A percentile compares a stretch with the other conserved stretches of the same genome.
phyloP scores from a whole-genome alignment of 768 basidiomycete species.

The Mrakia frigida region DNA sequence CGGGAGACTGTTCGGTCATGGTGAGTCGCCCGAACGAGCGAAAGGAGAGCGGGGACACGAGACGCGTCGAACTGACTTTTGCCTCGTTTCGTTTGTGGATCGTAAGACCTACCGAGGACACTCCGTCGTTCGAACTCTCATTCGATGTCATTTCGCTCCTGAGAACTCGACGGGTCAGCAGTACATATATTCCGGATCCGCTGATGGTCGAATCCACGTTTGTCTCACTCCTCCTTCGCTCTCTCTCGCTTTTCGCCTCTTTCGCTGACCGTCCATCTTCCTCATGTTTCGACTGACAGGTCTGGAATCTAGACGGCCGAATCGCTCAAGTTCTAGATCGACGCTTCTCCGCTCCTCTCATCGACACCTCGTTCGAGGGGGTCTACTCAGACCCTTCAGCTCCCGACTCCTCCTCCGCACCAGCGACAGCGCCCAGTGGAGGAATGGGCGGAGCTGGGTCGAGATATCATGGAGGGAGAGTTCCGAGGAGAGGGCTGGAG shows the following conservation, averaged over 20 bases:
- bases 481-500: not conserved
- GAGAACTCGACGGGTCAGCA: constrained; percentile 78
- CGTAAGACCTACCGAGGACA: constrained; percentile 79
- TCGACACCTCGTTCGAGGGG: not conserved
- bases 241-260: not conserved
- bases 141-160: constrained; percentile 95
- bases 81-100: not conserved
- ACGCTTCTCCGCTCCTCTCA: constrained; percentile 14
- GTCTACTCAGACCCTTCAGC: constrained; percentile 23
- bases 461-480: not conserved
- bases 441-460: not conserved
- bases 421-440: not conserved
- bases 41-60: no score
- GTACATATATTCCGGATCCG: constrained; percentile 90
- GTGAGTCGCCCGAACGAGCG: not conserved
- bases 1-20: constrained; percentile 74
- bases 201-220: constrained; percentile 79
- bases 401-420: not conserved
- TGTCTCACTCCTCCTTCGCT: constrained; percentile 35
- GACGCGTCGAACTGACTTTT: not conserved
- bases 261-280: not conserved
- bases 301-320: constrained; percentile 90
- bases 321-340: constrained; percentile 33
- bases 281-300: constrained; percentile 52
- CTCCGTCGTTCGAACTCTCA: constrained; percentile 79